Conservation (phyloP, 352 stramenopile species). For the Phytophthora sp. region DNA sequence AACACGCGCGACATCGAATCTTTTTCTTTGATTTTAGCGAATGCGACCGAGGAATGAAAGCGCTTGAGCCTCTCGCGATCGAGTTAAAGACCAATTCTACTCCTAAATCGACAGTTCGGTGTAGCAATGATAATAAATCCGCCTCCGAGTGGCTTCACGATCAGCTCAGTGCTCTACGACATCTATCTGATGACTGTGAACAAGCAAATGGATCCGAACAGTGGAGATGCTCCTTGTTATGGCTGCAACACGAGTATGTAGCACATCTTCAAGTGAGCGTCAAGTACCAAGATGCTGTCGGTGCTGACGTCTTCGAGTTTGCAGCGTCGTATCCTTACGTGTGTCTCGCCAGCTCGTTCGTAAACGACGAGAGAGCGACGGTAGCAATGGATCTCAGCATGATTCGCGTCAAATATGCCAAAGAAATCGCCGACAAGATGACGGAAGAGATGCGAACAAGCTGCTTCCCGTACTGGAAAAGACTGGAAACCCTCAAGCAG, state of each 20-base stretch:
- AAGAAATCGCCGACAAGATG: conserved; percentile 59
- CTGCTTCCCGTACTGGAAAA: conserved; percentile 56
- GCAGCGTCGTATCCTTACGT: conserved; percentile 52
- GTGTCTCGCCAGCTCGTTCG: conserved; percentile 28
- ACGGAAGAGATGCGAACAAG: conserved; percentile 44
- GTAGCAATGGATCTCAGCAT: conserved; percentile 36
- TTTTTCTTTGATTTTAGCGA: conserved; percentile 41
- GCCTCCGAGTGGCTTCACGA: conserved; percentile 44
- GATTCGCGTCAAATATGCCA: conserved; percentile 49
- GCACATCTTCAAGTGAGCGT: conserved; percentile 32
- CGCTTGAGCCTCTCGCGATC: conserved; percentile 26
- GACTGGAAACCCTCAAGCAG: conserved; percentile 43
- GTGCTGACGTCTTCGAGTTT: conserved; percentile 54
- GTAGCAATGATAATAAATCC: conserved; percentile 30
- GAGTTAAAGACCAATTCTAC: conserved; percentile 22
- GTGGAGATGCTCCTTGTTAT: conserved; percentile 25
- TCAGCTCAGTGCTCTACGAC: conserved; percentile 16
- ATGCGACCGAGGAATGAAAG: conserved; percentile 8
- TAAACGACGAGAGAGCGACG: conserved; percentile 3
- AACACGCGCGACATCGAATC: conserved; percentile 30
- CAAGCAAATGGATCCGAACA: conserved; percentile 7
- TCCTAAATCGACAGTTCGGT: not conserved
- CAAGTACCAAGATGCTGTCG: conserved; percentile 47
- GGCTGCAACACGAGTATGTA: conserved; percentile 40
- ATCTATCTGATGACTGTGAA: not conserved